These are phyloP conservation scores for Persicaria maculosa DNA, from an alignment of 148 eudicot species.

Conservation along the genomic window DNA sequence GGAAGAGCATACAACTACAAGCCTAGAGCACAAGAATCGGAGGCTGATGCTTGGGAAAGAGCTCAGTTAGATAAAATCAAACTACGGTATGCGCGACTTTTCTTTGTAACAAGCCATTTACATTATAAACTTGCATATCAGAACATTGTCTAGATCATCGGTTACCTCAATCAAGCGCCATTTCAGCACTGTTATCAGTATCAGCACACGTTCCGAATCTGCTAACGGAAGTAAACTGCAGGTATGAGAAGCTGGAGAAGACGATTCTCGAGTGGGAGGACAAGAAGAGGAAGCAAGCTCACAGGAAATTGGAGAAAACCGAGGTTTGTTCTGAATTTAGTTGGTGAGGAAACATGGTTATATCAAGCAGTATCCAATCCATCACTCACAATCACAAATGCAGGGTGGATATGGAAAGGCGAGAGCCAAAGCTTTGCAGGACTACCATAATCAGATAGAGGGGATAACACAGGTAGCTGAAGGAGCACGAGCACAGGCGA, in stretches of 20 bases:
- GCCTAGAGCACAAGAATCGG: slow-evolving; percentile 18
- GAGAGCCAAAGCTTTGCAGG: slow-evolving; percentile 42
- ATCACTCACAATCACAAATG: slow-evolving; percentile 13
- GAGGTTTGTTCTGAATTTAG: slow-evolving; percentile 39
- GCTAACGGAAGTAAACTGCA: slow-evolving; percentile 21
- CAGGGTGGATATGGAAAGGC: slow-evolving; percentile 50
- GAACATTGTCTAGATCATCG: background rate
- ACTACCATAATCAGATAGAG: slow-evolving; percentile 41
- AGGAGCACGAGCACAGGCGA: slow-evolving; percentile 77
- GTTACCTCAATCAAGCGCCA: background rate
- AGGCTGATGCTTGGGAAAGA: slow-evolving; percentile 74
- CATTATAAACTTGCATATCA: no score
- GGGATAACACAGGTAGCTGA: slow-evolving; percentile 51
- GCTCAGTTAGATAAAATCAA: slow-evolving; percentile 51
- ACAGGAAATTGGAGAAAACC: slow-evolving; percentile 30
- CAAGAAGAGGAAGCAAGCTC: slow-evolving; percentile 67
- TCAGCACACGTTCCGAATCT: no score
- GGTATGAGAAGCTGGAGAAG: slow-evolving; percentile 55
- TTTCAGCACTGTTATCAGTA: background rate
- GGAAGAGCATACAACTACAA: background rate
- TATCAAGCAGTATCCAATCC: slow-evolving; percentile 7
- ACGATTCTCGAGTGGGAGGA: slow-evolving; percentile 72
- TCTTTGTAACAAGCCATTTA: no score
- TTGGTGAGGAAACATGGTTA: slow-evolving; percentile 3
- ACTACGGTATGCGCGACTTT: slow-evolving; percentile 26